A percentile compares a stretch with the other conserved stretches of the same genome.
phyloP scores from a whole-genome alignment of 495 filamentous ascomycete species.

The Penicillium silybi region DNA sequence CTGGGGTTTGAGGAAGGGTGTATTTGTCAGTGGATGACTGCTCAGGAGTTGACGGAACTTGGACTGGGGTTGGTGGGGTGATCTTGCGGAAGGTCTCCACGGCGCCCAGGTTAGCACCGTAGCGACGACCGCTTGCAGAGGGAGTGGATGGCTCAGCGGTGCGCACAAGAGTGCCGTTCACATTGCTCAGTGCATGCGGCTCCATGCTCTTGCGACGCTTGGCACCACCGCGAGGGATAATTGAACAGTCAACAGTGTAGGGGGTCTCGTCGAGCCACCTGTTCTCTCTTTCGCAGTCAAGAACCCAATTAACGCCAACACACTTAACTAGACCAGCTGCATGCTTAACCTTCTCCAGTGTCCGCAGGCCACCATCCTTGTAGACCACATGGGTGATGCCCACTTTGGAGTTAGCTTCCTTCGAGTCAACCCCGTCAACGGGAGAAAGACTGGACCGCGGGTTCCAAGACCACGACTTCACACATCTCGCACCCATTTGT shows the following conservation, averaged over 20 bases:
- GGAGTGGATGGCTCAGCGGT: slow-evolving; percentile 27
- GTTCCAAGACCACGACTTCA: slow-evolving; percentile 85
- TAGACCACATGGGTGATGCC: slow-evolving; percentile 94
- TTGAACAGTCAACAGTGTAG: slow-evolving; percentile 67
- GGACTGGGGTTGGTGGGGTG: slow-evolving; percentile 23
- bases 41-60: slow-evolving; percentile 18
- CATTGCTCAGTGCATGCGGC: slow-evolving; percentile 68
- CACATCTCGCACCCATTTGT: slow-evolving; percentile 80
- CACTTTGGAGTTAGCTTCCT: slow-evolving; percentile 46
- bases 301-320: slow-evolving; percentile 83
- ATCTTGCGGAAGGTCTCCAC: slow-evolving; percentile 33
- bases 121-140: slow-evolving; percentile 26
- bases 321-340: slow-evolving; percentile 72
- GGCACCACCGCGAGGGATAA: slow-evolving; percentile 70
- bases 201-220: slow-evolving; percentile 91
- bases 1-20: slow-evolving; percentile 31
- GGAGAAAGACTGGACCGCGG: slow-evolving; percentile 45
- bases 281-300: slow-evolving; percentile 79
- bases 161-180: slow-evolving; percentile 58
- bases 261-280: slow-evolving; percentile 66
- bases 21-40: slow-evolving; percentile 20
- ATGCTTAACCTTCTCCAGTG: slow-evolving; percentile 79
- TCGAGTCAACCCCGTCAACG: slow-evolving; percentile 27
- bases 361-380: slow-evolving; percentile 86
- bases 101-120: slow-evolving; percentile 34